Evolutionary conservation across 2,329 filamentous ascomycete genomes (phyloP).

Genomic region (Knufia fluminis): DNA sequence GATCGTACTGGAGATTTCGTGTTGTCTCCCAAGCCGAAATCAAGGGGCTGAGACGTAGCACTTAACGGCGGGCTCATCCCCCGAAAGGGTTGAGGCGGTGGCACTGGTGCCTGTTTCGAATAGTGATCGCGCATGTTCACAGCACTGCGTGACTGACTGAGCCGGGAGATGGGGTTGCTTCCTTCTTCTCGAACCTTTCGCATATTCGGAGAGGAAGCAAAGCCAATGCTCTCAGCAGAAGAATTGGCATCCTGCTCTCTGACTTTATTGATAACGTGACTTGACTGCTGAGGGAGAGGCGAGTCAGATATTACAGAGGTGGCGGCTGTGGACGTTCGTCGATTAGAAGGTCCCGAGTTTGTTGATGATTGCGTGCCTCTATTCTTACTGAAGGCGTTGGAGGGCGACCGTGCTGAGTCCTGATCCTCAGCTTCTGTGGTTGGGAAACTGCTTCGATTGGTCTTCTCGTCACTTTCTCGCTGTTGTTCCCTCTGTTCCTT

Average conservation of each 20-base stretch:
- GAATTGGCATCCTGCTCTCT: constrained; percentile 7
- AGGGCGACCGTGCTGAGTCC: constrained; percentile 33
- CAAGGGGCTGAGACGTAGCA: constrained; percentile 18
- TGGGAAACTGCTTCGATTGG: constrained; percentile 33
- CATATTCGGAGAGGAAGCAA: constrained; percentile 25
- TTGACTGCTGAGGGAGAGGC: constrained; percentile 25
- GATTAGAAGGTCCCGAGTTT: constrained; percentile 59
- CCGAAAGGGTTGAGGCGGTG: constrained; percentile 24
- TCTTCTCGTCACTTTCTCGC: constrained; percentile 33
- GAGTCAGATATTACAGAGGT: constrained; percentile 79
- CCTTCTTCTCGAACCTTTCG: constrained; percentile 73
- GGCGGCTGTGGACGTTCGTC: constrained; percentile 73
- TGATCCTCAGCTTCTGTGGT: constrained; percentile 18
- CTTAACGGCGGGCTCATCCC: constrained; percentile 37
- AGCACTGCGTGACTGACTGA: constrained; percentile 44
- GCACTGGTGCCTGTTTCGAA: constrained; percentile 28
- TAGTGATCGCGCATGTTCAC: constrained; percentile 53
- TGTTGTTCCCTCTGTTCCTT: constrained; percentile 41
- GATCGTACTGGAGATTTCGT: constrained; percentile 4
- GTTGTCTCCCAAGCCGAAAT: constrained; percentile 15
- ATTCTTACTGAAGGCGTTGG: constrained; percentile 60
- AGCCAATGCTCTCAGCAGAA: constrained; percentile 4
- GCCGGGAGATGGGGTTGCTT: constrained; percentile 45
- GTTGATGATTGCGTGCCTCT: constrained; percentile 80
- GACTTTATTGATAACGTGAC: constrained; percentile 7